Base-by-base conservation (phyloP, 2,329 filamentous ascomycete species). In the Fusarium drepaniforme region DNA sequence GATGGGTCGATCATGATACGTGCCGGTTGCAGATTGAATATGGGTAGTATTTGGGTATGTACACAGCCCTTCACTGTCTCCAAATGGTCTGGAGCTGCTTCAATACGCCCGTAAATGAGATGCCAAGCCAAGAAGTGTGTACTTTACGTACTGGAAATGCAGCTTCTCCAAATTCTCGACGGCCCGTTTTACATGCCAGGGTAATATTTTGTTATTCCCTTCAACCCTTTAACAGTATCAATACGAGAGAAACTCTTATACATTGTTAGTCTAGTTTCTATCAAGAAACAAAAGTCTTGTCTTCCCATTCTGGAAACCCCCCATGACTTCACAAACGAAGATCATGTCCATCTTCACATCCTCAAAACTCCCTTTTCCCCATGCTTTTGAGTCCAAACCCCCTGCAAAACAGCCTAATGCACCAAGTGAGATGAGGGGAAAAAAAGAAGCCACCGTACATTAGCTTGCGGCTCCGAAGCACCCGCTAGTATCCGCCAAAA, bases 381-480 rank as follows among this genome's bases (percentile, higher is more conserved):
- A 51, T 60, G 57, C 71, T 23, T 64, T 12, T 37, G 3, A 40
- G 18, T 5, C 13, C 11, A 40, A 5, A n/a, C n/a, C 44, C 51
- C 64, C 49, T 46, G 58, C 15, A 40, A 46, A 58, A 72, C 59
- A 53, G 25, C 56, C 64, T 49, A 58, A 57, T 44, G 57, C 58
- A 49, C 38, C 33, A 44, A 60, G 57, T 59, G 30, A 72, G 58
- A 75, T 76, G 72, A 77, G 75, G 71, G 75, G 67, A 66, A 75
- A 58, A 23, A 58, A 8, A 35, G n/a, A 58, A 25, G 8, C 30
- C 59, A 37, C 60, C 53, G 67, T 74, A 62, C 25, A 33, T 53
- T 53, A 53, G 49, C 67, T 68, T 78, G 76, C 76, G 76, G 76
- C 67, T 78, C 76, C 76, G 76, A 75, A 66, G 61, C 49, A 57